Conservation (phyloP, 2,329 filamentous ascomycete genomes). For the Sporothrix mexicana region DNA sequence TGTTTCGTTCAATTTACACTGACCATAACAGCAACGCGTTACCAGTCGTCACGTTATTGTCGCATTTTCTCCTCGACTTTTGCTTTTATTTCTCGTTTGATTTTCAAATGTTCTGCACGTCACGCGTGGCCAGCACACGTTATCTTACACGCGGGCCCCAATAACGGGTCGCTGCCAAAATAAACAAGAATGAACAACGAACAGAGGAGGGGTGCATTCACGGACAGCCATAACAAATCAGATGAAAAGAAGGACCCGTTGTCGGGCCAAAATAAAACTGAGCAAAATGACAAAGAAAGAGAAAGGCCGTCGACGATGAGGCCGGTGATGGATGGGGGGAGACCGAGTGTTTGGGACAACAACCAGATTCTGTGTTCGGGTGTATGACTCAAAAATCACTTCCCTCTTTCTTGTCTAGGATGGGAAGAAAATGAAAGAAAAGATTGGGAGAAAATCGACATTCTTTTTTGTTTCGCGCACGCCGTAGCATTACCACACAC, state of each 20-base stretch:
- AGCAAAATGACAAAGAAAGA: background rate
- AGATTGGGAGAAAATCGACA: background rate
- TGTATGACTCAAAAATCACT: slow-evolving; percentile 22
- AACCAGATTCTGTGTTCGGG: background rate
- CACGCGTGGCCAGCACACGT: slow-evolving; percentile 9
- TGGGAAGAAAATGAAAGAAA: background rate
- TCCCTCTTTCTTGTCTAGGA: background rate
- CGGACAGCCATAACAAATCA: background rate
- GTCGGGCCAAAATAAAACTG: background rate
- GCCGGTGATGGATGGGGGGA: background rate
- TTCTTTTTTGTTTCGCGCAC: background rate
- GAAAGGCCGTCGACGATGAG: background rate
- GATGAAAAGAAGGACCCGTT: background rate
- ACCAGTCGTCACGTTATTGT: background rate
- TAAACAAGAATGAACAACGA: background rate
- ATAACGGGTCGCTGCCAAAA: slow-evolving; percentile 4
- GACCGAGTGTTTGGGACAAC: too few species aligned
- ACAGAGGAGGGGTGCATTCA: background rate
- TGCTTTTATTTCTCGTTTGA: background rate
- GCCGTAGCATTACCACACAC: background rate
- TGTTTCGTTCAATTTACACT: background rate
- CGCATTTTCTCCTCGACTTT: background rate
- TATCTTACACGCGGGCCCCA: background rate
- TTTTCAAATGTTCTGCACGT: background rate
- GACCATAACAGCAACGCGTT: slow-evolving; percentile 21